Base-by-base conservation (phyloP, 495 filamentous ascomycete genomes). In the Penicillium argentinense region DNA sequence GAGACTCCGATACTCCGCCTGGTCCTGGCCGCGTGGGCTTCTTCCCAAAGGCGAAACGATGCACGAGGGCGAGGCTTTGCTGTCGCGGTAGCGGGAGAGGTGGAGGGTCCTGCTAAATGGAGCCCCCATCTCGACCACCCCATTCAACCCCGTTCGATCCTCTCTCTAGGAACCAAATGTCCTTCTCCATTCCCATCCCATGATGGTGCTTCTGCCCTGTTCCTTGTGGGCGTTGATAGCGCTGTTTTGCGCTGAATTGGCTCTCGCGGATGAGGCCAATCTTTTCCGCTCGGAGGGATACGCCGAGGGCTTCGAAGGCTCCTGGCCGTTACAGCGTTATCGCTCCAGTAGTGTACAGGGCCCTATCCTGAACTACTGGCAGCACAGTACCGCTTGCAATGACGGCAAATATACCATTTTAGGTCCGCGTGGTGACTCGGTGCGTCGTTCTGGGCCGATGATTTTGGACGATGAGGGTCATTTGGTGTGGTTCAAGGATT, bases 381-480 rank as follows among this genome's bases (percentile, higher is more conserved):
- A 56, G 11, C 54, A 53, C 24, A 59, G 61, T 42, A 28, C 39
- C 6, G 48, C 56, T 12, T 74, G 68, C 42, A 42, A 67, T 9
- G 67, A 72, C 48, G 63, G 58, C 9, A 45, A 56, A 21, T 74
- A 69, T 48, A 71, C 68, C 11, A 51, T 78, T 5, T 57, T 77
- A 17, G 59, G 67, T n/a, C 71, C 70, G 9, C 62, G 71, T 22
- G 75, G 75, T 0, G 45, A 41, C n/a, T 54, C 60, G 13, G 69
- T 72, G 0, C 54, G 26, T 13, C 57, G 64, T 2, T 45, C 67
- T 3, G 68, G 70, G 21, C 66, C 73, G 9, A 73, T 69, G 63
- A 74, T 77, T 23, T 43, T 77, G 8, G 73, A 75, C 49, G 48
- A 58, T 17, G 51, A 69, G 28, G 73, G 73, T 2, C 58, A 70